Evolutionary conservation across 2,329 filamentous ascomycete genomes (phyloP), one percentile per base, ranked within the genome.

Genomic region (Trichophyton rubrum): DNA sequence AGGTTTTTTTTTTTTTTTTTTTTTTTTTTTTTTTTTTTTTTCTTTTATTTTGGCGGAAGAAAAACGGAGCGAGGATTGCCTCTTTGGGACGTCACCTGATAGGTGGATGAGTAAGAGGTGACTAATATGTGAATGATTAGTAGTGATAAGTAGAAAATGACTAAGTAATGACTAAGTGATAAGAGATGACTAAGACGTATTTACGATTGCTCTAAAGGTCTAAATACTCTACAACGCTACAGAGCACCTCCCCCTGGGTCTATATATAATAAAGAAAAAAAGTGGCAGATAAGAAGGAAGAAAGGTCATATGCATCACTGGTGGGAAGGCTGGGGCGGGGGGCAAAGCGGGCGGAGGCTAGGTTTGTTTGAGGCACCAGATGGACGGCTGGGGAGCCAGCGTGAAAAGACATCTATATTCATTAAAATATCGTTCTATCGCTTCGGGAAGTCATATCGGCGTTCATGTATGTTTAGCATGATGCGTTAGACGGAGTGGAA

Each of bases 1-100:
- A 9, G 33, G 2, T 38, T 38, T 38, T 38, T 35, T 35, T 35
- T 27, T 27, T 27, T 3, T 27, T 17, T n/a, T 17, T n/a, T n/a
- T n/a, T n/a, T 17, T 47, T 47, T 43, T 47, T 9, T 45, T 45
- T 45, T n/a, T 38, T 38, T 38, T 38, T 17, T 47, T 47, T 43
- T 47, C 11, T 45, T 45, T 45, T n/a, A 22, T 20, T 20, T 27
- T 7, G 45, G 59, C 61, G 62, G 62, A 64, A 64, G 61, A 64
- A 62, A 61, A 61, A 61, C 62, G 62, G 45, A 22, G 62, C 62
- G 59, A 30, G 22, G 11, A 30, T 35, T 35, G 35, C 53, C 17
- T 56, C 13, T 56, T 56, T 40, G n/a, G 24, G 53, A 35, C 1
- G 27, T 56, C 53, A 56, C 30, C 1, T 56, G 53, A 40, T 38